These are phyloP conservation scores for Capronia epimyces DNA, from an alignment of 2,329 filamentous ascomycete genomes.

Conservation along the genomic window DNA sequence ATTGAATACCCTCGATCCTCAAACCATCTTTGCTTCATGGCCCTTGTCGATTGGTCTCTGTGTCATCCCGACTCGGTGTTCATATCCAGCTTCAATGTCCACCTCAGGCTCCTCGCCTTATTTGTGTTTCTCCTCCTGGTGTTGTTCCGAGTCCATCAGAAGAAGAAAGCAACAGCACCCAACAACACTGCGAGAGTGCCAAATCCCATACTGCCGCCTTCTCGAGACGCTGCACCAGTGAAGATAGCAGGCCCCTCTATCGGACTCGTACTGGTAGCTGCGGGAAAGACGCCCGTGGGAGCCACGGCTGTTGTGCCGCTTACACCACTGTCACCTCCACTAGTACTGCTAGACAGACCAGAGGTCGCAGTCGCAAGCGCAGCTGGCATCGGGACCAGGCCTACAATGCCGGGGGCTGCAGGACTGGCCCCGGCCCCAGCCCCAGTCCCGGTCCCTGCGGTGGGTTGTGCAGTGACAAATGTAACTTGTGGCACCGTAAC, in stretches of 20 bases:
- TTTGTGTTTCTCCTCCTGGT: not conserved
- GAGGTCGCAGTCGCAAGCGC: not conserved
- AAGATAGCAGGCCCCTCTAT: conserved; percentile 35
- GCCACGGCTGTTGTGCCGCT: not conserved
- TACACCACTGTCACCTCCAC: not conserved
- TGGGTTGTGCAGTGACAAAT: conserved; percentile 36
- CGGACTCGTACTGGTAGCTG: conserved; percentile 1
- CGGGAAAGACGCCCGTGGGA: not conserved
- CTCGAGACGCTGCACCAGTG: conserved; percentile 30
- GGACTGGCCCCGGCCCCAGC: conserved; percentile 28
- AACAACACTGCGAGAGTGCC: conserved; percentile 17
- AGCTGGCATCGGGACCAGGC: conserved; percentile 18
- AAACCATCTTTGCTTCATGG: too few species aligned
- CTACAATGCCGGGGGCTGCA: conserved; percentile 16
- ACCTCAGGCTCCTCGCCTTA: not conserved
- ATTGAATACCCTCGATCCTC: too few species aligned
- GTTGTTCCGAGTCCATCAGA: conserved; percentile 7
- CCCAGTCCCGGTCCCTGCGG: conserved; percentile 14
- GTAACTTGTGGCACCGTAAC: conserved; percentile 44
- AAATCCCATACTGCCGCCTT: conserved; percentile 29
- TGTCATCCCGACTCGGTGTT: too few species aligned
- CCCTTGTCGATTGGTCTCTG: too few species aligned
- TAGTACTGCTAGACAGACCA: not conserved
- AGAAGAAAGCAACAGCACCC: conserved; percentile 22
- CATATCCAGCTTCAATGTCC: not conserved